These are phyloP conservation scores for Gautieria morchelliformis DNA, from an alignment of 768 basidiomycete species.

Conservation along the genomic window DNA sequence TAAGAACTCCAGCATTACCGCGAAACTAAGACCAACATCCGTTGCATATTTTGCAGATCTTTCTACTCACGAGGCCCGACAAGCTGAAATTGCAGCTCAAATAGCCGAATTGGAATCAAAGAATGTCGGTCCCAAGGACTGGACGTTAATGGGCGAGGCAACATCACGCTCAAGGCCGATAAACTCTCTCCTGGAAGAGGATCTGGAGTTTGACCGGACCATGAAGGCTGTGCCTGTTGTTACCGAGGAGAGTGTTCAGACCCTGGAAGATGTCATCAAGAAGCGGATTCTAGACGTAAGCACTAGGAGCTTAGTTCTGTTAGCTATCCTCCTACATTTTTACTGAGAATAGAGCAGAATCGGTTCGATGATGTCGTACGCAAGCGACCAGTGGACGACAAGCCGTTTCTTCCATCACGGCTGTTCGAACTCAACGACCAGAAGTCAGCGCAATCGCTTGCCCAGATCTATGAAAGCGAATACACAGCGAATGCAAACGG, in stretches of 20 bases:
- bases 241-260: constrained; percentile 77
- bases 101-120: constrained; percentile 76
- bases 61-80: constrained; percentile 74
- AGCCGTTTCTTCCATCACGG: constrained; percentile 84
- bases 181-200: constrained; percentile 87
- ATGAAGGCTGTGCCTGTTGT: constrained; percentile 81
- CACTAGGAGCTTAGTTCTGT: constrained; percentile 1
- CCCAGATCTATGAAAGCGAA: constrained; percentile 93
- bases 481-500: constrained; percentile 61
- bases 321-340: background rate
- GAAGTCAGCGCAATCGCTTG: constrained; percentile 81
- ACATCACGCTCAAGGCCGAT: constrained; percentile 73
- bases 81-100: constrained; percentile 62
- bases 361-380: constrained; percentile 61
- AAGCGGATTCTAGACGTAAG: constrained; percentile 68
- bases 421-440: constrained; percentile 84
- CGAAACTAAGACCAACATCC: background rate
- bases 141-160: constrained; percentile 90
- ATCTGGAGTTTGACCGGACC: constrained; percentile 89
- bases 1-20: background rate
- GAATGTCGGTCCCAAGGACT: constrained; percentile 83
- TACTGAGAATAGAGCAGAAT: background rate
- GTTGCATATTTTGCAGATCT: constrained; percentile 32
- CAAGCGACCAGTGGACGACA: constrained; percentile 66
- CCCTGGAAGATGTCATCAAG: constrained; percentile 87